Evolutionary conservation across 78 protist genomes (phyloP).

Genomic region (Pelomyxa schiedti): DNA sequence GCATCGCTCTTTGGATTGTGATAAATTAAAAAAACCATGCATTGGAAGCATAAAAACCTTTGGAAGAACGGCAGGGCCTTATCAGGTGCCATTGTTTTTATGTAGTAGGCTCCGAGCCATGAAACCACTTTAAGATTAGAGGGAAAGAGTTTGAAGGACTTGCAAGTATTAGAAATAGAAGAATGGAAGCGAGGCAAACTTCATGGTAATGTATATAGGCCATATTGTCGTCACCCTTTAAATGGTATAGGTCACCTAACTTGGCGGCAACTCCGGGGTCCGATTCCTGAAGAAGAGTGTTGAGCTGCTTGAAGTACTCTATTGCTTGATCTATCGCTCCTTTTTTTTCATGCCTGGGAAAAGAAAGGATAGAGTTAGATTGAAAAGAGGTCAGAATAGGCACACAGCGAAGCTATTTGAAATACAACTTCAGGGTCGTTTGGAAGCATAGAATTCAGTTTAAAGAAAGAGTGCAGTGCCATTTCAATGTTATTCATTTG

Average conservation of each 20-base stretch:
- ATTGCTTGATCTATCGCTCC: background rate
- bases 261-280: constrained; percentile 47
- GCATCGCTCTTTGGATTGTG: too few relatives aligned
- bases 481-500: constrained; percentile 16
- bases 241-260: constrained; percentile 24
- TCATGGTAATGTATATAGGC: constrained; percentile 51
- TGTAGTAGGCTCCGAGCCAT: constrained; percentile 70
- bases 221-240: constrained; percentile 35
- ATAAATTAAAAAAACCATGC: too few relatives aligned
- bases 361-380: background rate
- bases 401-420: constrained; percentile 13
- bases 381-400: background rate
- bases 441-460: constrained; percentile 21
- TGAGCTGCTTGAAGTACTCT: constrained; percentile 34
- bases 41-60: too few relatives aligned
- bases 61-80: constrained; percentile 65
- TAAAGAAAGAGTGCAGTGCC: constrained; percentile 33
- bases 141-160: constrained; percentile 41
- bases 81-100: constrained; percentile 49
- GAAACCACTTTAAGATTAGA: constrained; percentile 53
- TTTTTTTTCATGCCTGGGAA: background rate
- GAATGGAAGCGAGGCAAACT: too few relatives aligned
- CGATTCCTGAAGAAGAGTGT: constrained; percentile 19
- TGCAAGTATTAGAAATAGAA: too few relatives aligned
- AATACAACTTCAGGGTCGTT: constrained; percentile 31